A percentile compares a stretch with the other conserved stretches of the same genome.
phyloP scores from a whole-genome alignment of 2,329 filamentous ascomycete genomes.

The Tolypocladium paradoxum region DNA sequence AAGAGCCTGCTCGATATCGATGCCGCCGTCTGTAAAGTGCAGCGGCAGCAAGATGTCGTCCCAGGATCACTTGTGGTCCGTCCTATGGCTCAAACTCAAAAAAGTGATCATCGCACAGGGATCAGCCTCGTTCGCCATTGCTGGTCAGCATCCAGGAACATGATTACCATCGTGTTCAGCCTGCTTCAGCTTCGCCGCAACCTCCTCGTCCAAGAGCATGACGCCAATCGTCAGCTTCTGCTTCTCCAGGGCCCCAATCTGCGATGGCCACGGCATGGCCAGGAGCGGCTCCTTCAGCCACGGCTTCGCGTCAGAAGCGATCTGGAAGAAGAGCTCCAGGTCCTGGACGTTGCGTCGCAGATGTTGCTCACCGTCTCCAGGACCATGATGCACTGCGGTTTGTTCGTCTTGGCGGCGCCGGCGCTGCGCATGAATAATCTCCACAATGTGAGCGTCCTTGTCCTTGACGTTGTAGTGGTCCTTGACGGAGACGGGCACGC shows the following conservation, averaged over 20 bases:
- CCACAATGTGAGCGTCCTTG: constrained; percentile 2
- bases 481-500: constrained; percentile 38
- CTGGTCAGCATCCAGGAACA: constrained; percentile 25
- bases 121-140: constrained; percentile 21
- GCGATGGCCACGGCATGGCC: constrained; percentile 10
- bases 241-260: neutral
- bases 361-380: constrained; percentile 54
- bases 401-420: constrained; percentile 51
- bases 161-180: constrained; percentile 41
- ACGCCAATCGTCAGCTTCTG: constrained; percentile 20
- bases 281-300: constrained; percentile 23
- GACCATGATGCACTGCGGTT: constrained; percentile 46
- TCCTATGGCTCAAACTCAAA: constrained; percentile 5
- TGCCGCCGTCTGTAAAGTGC: constrained; percentile 51
- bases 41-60: constrained; percentile 28
- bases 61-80: constrained; percentile 5
- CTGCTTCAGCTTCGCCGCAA: constrained; percentile 35
- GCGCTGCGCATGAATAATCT: constrained; percentile 3
- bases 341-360: constrained; percentile 34
- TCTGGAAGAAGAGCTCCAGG: constrained; percentile 25
- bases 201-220: constrained; percentile 40
- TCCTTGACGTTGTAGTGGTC: constrained; percentile 6
- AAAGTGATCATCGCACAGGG: constrained; percentile 21
- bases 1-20: constrained; percentile 39
- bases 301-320: constrained; percentile 16